These are phyloP conservation scores for Debaryomycetaceae sp. DNA, from an alignment of 1,139 yeast genomes.

Conservation along the genomic window DNA sequence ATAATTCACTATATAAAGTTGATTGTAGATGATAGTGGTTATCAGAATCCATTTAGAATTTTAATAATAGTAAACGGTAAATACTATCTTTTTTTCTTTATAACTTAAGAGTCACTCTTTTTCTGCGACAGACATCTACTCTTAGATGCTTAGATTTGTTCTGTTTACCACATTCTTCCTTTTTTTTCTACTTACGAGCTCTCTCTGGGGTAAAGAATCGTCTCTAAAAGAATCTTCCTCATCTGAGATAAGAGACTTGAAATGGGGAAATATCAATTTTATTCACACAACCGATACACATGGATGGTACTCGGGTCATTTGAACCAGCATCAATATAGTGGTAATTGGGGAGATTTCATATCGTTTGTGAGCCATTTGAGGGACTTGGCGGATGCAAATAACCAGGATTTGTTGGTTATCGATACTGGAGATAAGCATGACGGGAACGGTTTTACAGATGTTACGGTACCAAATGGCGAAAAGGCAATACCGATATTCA, in stretches of 20 bases:
- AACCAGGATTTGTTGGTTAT: conserved; percentile 67
- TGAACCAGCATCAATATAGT: conserved; percentile 67
- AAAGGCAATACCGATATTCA: conserved; percentile 60
- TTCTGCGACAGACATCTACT: conserved; percentile 6
- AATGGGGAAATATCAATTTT: conserved; percentile 74
- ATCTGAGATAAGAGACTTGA: conserved; percentile 37
- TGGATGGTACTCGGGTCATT: conserved; percentile 91
- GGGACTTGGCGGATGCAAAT: conserved; percentile 36
- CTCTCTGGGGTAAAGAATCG: not conserved
- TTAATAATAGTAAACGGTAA: conserved; percentile 1
- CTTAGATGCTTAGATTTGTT: too few relatives aligned
- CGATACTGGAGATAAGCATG: conserved; percentile 93
- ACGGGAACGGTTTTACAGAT: conserved; percentile 89
- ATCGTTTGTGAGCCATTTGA: conserved; percentile 58
- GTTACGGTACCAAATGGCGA: conserved; percentile 71
- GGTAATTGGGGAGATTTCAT: conserved; percentile 94
- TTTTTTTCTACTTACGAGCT: not conserved
- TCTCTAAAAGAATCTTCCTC: too few relatives aligned
- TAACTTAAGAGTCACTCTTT: conserved; percentile 5
- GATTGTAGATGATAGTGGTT: not conserved
- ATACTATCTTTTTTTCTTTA: too few relatives aligned
- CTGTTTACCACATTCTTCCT: too few relatives aligned
- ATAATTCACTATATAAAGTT: too few relatives aligned
- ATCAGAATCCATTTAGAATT: too few relatives aligned
- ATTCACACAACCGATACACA: conserved; percentile 95